Percentiles rank a stretch among this genome's conserved stretches.
phyloP scores from a whole-genome alignment of 225 moss, liverwort and hornwort genomes.

The Neckera pumila region DNA sequence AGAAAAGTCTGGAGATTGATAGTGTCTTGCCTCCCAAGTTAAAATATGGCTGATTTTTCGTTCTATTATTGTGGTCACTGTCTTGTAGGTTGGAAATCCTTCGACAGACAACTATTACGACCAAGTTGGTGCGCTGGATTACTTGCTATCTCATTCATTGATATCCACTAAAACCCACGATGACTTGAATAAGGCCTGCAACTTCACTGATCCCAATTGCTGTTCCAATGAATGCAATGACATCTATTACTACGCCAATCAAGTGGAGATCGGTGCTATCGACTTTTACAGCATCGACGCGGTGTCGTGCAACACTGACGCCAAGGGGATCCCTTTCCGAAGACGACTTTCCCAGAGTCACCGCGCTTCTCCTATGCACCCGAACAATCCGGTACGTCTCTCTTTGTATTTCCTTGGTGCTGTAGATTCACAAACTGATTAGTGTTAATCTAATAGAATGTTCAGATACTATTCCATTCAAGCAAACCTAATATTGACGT shows the following conservation, averaged over 20 bases:
- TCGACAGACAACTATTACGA: slow-evolving; percentile 33
- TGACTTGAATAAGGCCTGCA: slow-evolving; percentile 19
- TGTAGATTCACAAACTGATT: neutral
- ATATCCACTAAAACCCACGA: slow-evolving; percentile 53
- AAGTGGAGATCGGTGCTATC: slow-evolving; percentile 47
- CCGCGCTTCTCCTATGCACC: neutral
- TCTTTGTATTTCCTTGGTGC: neutral
- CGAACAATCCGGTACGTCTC: slow-evolving; percentile 18
- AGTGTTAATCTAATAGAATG: neutral
- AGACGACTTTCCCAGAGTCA: slow-evolving; percentile 5
- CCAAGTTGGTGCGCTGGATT: slow-evolving; percentile 35
- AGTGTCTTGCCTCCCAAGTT: neutral
- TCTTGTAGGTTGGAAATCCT: slow-evolving; percentile 50
- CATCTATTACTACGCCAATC: neutral
- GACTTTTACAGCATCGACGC: slow-evolving; percentile 49
- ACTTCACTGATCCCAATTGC: slow-evolving; percentile 19
- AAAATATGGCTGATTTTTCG: neutral
- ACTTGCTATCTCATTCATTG: slow-evolving; percentile 43
- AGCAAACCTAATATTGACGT: too few relatives aligned
- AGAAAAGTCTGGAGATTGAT: neutral
- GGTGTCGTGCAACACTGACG: neutral
- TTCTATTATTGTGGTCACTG: neutral
- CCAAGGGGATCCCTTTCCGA: neutral
- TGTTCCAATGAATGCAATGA: slow-evolving; percentile 8
- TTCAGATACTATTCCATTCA: neutral